A percentile compares a stretch with the other conserved stretches of the same genome.
Evolutionary conservation across 108 stramenopile species (phyloP).

Genomic region (Skeletonema tropicum): DNA sequence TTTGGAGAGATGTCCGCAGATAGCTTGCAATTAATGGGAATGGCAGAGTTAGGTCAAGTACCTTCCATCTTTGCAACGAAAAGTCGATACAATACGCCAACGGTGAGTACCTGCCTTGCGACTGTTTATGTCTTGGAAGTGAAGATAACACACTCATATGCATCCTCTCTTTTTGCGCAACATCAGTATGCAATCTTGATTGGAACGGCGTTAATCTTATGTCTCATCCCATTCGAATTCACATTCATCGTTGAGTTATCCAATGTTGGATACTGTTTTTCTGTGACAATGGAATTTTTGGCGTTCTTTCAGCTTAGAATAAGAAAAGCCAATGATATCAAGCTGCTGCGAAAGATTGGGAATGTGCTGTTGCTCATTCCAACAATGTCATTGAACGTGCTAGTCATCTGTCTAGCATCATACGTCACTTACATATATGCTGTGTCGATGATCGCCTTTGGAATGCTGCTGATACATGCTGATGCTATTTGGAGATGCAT

Average conservation of each 20-base stretch:
- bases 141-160: neutral
- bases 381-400: slow-evolving; percentile 26
- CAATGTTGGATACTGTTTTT: slow-evolving; percentile 39
- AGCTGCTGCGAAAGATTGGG: slow-evolving; percentile 22
- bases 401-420: slow-evolving; percentile 34
- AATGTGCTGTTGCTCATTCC: slow-evolving; percentile 17
- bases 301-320: slow-evolving; percentile 32
- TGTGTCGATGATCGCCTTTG: slow-evolving; percentile 20
- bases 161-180: slow-evolving; percentile 15
- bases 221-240: slow-evolving; percentile 33
- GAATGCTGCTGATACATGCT: slow-evolving; percentile 23
- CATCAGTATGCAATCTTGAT: slow-evolving; percentile 27
- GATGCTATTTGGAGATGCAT: slow-evolving; percentile 5
- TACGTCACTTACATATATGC: slow-evolving; percentile 52
- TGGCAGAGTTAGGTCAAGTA: slow-evolving; percentile 68
- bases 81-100: slow-evolving; percentile 41
- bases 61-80: slow-evolving; percentile 38
- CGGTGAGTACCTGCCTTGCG: slow-evolving; percentile 11
- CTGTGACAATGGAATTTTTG: slow-evolving; percentile 32
- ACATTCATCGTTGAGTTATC: slow-evolving; percentile 30
- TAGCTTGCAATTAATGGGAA: slow-evolving; percentile 69
- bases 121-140: neutral
- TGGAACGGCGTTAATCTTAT: slow-evolving; percentile 22
- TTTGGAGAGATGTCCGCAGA: slow-evolving; percentile 76
- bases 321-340: slow-evolving; percentile 15